Base-by-base conservation (phyloP, 2,329 filamentous ascomycete genomes). In the Alternaria hordeiaustralica region DNA sequence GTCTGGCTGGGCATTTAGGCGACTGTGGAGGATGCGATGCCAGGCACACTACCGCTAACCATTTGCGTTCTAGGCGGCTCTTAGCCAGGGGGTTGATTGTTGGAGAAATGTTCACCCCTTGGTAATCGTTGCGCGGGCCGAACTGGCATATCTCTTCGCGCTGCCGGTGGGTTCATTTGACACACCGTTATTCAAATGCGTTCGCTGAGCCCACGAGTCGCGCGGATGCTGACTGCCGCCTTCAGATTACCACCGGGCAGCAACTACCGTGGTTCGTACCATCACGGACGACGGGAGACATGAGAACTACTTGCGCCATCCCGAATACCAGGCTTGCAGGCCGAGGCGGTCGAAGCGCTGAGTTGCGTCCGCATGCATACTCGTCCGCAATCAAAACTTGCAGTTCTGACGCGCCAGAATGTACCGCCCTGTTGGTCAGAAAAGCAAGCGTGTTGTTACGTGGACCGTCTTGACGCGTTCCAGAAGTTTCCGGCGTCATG, bases 11-110 rank as follows among this genome's bases (percentile, higher is more conserved):
- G 56, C 47, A 28, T 55, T 62, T 70, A 65, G 66, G 60, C 64
- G 50, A 64, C 65, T 67, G 64, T 68, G 70, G 68, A 70, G 70
- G 66, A 72, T 66, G 58, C 49, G 57, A 64, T 63, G 63, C 65
- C 59, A 68, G 47, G 55, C 18, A 25, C n/a, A 18, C 30, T 23
- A 12, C 13, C 36, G 9, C 62, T 63, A 60, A 58, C 64, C 60
- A 30, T 12, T 18, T 55, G 11, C 43, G 46, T 15, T 36, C 44
- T 58, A 63, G 18, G 60, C 36, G 11, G 23, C 44, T 47, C 4
- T 47, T 30, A 44, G 46, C 28, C 18, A 43, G 53, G 46, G 61
- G 64, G 41, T 50, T 57, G 44, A 64, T 30, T 58, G 54, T 46
- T 57, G 63, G 60, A 69, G 58, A 61, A 59, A 26, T 44, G 28